Evolutionary conservation across 768 basidiomycete genomes (phyloP).

Genomic region (Russula sp.): DNA sequence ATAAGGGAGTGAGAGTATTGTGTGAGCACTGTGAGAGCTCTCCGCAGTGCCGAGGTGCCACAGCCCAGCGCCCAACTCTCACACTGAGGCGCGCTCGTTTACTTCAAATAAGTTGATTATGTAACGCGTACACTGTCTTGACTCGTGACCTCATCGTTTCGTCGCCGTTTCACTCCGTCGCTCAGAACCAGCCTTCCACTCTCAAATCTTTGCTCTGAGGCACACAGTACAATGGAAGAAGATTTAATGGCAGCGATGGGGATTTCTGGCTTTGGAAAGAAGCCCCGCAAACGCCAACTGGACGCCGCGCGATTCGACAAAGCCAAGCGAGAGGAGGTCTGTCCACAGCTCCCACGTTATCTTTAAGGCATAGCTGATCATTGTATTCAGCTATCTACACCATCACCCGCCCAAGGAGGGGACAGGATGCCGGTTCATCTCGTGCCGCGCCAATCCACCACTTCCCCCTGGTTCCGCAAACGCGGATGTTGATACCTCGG

Average conservation of each 20-base stretch:
- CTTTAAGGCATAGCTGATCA: background rate
- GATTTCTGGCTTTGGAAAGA: conserved; percentile 79
- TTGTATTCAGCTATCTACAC: conserved; percentile 13
- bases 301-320: conserved; percentile 80
- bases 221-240: conserved; percentile 44
- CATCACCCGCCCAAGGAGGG: conserved; percentile 23
- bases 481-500: background rate
- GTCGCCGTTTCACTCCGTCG: background rate
- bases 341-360: conserved; percentile 6
- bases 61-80: too few relatives aligned
- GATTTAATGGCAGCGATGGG: conserved; percentile 83
- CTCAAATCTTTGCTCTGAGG: background rate
- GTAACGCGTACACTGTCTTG: conserved; percentile 1
- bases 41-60: background rate
- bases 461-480: conserved; percentile 1
- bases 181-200: background rate
- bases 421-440: conserved; percentile 35
- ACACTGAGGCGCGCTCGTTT: too few relatives aligned
- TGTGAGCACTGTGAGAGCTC: background rate
- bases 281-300: conserved; percentile 58
- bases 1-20: background rate
- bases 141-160: too few relatives aligned
- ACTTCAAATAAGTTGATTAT: too few relatives aligned
- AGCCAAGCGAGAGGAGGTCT: conserved; percentile 55
- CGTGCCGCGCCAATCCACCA: conserved; percentile 31